Evolutionary conservation across 1,284 basidiomycete species (phyloP), one percentile per base, ranked within the genome.

Genomic region (Boletus semigastroideus): DNA sequence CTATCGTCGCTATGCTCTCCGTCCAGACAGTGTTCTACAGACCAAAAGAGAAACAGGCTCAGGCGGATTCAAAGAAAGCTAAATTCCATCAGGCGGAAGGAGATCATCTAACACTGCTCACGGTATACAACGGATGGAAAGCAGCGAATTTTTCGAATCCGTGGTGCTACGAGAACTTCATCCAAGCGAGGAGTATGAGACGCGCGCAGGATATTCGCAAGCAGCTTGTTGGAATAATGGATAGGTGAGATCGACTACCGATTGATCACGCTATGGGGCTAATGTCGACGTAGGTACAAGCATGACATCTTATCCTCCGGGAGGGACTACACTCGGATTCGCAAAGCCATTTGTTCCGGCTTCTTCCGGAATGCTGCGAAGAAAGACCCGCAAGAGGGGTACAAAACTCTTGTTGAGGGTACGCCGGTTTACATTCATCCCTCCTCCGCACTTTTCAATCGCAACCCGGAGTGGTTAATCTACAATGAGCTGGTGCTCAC

Each of bases 61-160:
- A 98, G 73, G 97, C 97, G 0, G 96, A 99, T 71, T 94, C 94
- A 22, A 98, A 98, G 77, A 98, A 98, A 72, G 96, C 96, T 30
- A 98, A 98, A 71, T 96, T 96, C 74, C 94, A 96, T 71, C 92
- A 98, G 68, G 93, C 96, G 0, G 97, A 99, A 74, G 97, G 96
- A 9, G 96, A 99, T 65, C 91, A 99, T 66, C 75, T 99, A 42
- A 99, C 96, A 7, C 74, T 99, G 28, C 74, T 99, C 55, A 92
- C 94, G 5, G 97, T 99, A 3, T 99, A 98, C 75, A 99, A 99
- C 60, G 96, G 92, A 9, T 99, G 97, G 97, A 97, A 96, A 65
- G 86, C 80, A 9, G 92, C 87, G 60, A 97, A 92, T 68, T 99
- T 96, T 68, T 92, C 90, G 46, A 94, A 94, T 71, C 94, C 95